Base-by-base conservation (phyloP, 768 basidiomycete species). In the Hygrocybe punicea region DNA sequence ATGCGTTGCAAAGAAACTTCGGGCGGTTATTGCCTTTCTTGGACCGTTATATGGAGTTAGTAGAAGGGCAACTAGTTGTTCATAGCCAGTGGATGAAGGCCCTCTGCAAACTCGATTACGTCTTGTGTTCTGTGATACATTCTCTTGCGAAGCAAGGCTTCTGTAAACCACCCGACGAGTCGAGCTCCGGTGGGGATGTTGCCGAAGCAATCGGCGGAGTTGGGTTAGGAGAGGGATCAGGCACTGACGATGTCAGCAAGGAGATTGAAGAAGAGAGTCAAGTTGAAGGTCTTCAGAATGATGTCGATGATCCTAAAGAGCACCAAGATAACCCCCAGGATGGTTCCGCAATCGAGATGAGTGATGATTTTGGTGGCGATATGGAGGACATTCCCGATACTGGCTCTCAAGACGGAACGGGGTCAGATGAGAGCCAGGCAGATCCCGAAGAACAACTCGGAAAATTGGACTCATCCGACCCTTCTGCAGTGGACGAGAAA, bases 191-290 rank as follows among this genome's bases (percentile, higher is more conserved):
- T 2, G 81, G 79, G 3, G 83, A 78, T 17, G 75, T 78, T 14
- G 69, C 74, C 8, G 76, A 78, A n/a, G 73, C 75, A 21, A 77
- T 78, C 6, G 90, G 80, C 35, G 96, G 96, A 4, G 83, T 89
- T 2, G 97, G 97, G 3, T 73, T 99, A 51, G 97, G 97, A 2
- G 85, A 90, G 62, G 97, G 97, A 1, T 76, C 81, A 2, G 97
- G 97, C 0, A 76, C 78, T 29, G 83, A 96, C 68, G 89, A 98
- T 64, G 88, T 94, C 56, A 93, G 91, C 77, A 88, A 93, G 64
- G 91, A 98, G 67, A 94, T 98, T 53, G 87, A 95, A 66, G 94
- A 98, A 56, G 94, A 98, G 72, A 89, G 90, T 64, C 96, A 99
- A 64, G 90, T 98, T 6, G 97, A 99, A 65, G 97, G 97, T 0